Evolutionary conservation across 768 basidiomycete genomes (phyloP), one percentile per base, ranked within the genome.

Genomic region (Pisolithus microcarpus): DNA sequence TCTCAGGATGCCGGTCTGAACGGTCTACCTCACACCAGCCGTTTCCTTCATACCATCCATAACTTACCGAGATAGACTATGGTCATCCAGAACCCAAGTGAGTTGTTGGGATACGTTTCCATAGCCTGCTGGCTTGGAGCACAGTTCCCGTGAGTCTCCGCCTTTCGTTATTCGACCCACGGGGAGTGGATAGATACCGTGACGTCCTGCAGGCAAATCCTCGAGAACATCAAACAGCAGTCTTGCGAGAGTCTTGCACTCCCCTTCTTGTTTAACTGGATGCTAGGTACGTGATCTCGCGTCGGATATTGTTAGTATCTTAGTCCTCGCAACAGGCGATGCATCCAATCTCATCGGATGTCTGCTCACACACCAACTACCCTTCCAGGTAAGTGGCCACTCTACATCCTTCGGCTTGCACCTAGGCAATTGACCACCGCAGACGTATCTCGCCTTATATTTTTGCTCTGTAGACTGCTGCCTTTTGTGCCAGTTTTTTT

Each of bases 221-320:
- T 93, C 30, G 84, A 90, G 71, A 96, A 94, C 66, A 71, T 77
- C 50, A 74, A 73, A 51, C 72, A 76, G 16, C 80, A 85, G 64
- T 91, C 88, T 40, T 91, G 87, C 64, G 91, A 92, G 59, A 87
- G 94, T 28, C 82, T 99, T 46, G 87, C 96, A 1, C 73, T 97
- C 16, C 92, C 94, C 0, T 99, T 99, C 68, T 77, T 99, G 49
- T 76, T 83, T 55, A 96, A 90, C 59, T 99, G 96, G 96, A 72
- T 93, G 52, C 75, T 90, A 21, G 93, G 92, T 92, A 61, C 60
- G 79, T 68, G 37, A 21, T 34, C 44, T 53, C 51, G 52, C 46
- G 45, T 53, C 49, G 56, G 28, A 26, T 28, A 50, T 51, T 38
- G 30, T 30, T 49, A 48, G 11, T 39, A 11, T 21, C 26, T 15